Evolutionary conservation across 192 early-diverging fungal genomes (phyloP), one percentile per base, ranked within the genome.

Genomic region (Mortierella alpina): DNA sequence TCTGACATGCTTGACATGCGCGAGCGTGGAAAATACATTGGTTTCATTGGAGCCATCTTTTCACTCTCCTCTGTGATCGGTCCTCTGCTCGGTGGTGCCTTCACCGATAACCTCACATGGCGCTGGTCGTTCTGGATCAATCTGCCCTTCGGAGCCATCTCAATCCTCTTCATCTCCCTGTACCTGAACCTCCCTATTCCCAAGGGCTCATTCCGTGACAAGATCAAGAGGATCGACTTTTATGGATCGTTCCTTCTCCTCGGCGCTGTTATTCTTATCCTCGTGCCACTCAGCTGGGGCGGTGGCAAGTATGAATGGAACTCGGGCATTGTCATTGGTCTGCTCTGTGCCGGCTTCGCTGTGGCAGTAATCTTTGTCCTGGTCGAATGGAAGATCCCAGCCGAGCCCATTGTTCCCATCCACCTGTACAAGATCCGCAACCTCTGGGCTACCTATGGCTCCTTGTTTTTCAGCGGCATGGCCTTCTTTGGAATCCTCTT

Each of bases 231-330:
- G 8, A 83, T 95, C 55, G 95, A 94, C 73, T 91, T 83, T 55
- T 41, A 85, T 22, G 93, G 93, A 31, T 84, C 87, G 46, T 4
- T 88, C 5, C 13, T 87, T 0, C 39, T 92, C 14, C 60, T 92
- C 22, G 73, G 76, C 59, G 88, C 86, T 53, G 68, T 89, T 5
- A 72, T 91, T 18, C 62, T 82, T 39, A 65, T 96, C 41, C 82
- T 95, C 49, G 69, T 93, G 47, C 91, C 92, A 7, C 75, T 97
- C 2, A 90, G 91, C 75, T 88, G 89, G 77, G 95, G 93, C 47
- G 96, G 95, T 13, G 80, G 79, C 55, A 63, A 80, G 8, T 92
- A 89, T 65, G 78, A 84, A 4, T 96, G 95, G 95, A 87, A 84
- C 17, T 86, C 86, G 8, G 77, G 83, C 13, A 58, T 88, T 1